Conservation (phyloP, 2,329 filamentous ascomycete species). For the Monosporascus sp. region DNA sequence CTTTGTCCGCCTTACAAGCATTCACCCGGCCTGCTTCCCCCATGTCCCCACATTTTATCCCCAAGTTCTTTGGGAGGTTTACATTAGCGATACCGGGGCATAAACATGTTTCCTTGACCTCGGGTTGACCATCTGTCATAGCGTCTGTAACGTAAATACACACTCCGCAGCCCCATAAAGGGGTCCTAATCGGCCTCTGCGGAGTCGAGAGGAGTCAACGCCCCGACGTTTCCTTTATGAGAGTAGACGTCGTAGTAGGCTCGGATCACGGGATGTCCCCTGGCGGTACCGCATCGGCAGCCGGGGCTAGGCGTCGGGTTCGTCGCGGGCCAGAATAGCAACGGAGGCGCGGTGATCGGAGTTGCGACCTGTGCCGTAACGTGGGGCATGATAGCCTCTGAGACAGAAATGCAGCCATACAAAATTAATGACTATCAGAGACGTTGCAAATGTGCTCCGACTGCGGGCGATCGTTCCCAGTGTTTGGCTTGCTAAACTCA, state of each 20-base stretch:
- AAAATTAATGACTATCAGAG: slow-evolving; percentile 14
- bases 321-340: slow-evolving; percentile 30
- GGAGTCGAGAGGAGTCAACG: background rate
- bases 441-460: slow-evolving; percentile 31
- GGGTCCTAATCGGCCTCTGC: background rate
- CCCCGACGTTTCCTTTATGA: slow-evolving; percentile 6
- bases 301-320: slow-evolving; percentile 22
- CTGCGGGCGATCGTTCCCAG: slow-evolving; percentile 18
- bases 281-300: background rate
- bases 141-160: no score
- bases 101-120: no score
- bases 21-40: no score
- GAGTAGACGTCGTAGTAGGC: background rate
- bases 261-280: background rate
- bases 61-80: no score
- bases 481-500: slow-evolving; percentile 30
- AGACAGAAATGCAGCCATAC: background rate
- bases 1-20: no score
- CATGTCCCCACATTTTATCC: no score
- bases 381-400: slow-evolving; percentile 3
- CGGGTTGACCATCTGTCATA: no score
- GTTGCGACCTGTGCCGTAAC: slow-evolving; percentile 32
- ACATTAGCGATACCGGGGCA: no score
- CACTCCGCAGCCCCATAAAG: no score
- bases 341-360: slow-evolving; percentile 30